phyloP scores from a whole-genome alignment of 192 early-diverging fungal species.

The Gonapodya sp. region DNA sequence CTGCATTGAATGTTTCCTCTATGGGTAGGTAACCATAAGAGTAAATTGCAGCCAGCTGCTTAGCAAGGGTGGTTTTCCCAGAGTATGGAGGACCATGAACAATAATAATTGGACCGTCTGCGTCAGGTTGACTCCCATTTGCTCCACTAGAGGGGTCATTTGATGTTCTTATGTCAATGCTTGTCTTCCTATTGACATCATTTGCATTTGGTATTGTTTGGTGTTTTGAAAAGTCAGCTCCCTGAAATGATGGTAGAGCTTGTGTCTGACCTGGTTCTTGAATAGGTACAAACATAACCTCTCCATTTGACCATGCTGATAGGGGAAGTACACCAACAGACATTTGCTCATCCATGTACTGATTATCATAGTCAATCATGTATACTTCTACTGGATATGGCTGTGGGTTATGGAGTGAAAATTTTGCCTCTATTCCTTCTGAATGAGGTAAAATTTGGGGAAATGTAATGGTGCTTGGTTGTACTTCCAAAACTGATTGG shows the following conservation, averaged over 20 bases:
- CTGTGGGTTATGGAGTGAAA: neutral
- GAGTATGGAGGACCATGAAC: neutral
- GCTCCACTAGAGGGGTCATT: too few species aligned
- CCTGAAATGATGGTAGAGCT: too few species aligned
- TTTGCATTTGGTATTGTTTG: neutral
- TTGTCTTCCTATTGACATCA: neutral
- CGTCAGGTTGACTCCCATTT: neutral
- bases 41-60: neutral
- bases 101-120: neutral
- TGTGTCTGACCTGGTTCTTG: neutral
- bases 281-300: neutral
- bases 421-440: neutral
- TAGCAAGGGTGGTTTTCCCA: neutral
- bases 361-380: neutral
- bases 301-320: neutral
- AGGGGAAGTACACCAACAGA: neutral
- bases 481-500: neutral
- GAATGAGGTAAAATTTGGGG: neutral
- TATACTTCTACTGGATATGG: neutral
- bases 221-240: neutral
- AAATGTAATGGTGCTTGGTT: neutral
- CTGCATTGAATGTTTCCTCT: neutral
- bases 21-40: neutral
- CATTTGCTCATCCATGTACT: neutral
- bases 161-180: neutral